Base-by-base conservation (phyloP, 306 rosid genomes). In the Dryas drummondii region DNA sequence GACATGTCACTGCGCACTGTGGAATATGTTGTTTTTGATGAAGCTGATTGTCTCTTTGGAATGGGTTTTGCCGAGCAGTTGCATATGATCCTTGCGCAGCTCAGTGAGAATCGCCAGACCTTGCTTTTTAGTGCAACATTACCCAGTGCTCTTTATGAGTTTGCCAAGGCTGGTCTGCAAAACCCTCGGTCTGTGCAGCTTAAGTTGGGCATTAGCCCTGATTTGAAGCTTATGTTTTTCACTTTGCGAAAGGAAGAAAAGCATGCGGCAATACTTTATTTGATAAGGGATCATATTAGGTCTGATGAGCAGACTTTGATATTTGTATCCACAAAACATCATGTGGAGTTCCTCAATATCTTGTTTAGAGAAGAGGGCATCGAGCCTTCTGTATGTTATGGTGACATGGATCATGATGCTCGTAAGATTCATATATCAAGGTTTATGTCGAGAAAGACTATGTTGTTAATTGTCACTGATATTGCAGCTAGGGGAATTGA, bases 351-450 rank as follows among this genome's bases (percentile, higher is more conserved):
- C 41, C 85, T 94, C 50, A 94, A 88, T 64, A 42, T 66, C 1
- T 77, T 94, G 92, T 91, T 90, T 78, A 86, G 82, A 49, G 86
- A 79, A 80, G 98, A 94, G 85, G 96, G 96, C 68, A 87, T 91
- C 46, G 93, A 82, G 84, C 94, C 96, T 13, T 94, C 97, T 74
- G 93, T 94, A 15, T 94, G 96, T 80, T 94, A 94, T 73, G 97
- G 97, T 47, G 97, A 90, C 70, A 94, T 94, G 98, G 98, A 94
- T 80, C 97, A 91, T n/a, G 98, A 94, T 86, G 97, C 98, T 78
- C 96, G 97, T 67, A 90, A 91, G 72, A 90, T 91, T 73, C 87
- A 94, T 66, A 79, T 94, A 72, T 78, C 94, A 3, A 91, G 79
- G 88, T 94, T 94, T 83, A 91, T 96, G 88, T 73, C 94, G 6